Conservation (phyloP, 306 rosid species). For the Phaseolus lunatus region DNA sequence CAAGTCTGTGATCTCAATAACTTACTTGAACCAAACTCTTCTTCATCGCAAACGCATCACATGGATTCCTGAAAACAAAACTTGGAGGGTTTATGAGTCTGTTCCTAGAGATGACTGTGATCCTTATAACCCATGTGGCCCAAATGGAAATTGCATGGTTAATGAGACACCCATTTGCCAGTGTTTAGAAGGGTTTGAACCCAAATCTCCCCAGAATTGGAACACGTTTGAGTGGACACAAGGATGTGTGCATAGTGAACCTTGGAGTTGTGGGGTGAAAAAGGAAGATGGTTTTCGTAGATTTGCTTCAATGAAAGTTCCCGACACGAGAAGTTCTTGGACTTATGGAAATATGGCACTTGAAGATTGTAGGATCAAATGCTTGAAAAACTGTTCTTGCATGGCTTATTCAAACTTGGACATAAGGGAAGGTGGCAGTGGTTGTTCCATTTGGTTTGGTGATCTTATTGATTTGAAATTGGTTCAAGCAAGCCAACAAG, state of each 20-base stretch:
- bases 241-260: neutral
- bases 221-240: neutral
- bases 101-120: neutral
- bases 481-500: neutral
- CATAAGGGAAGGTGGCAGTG: neutral
- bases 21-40: neutral
- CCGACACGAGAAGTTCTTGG: neutral
- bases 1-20: neutral
- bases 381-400: neutral
- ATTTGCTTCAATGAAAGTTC: neutral
- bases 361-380: neutral
- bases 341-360: neutral
- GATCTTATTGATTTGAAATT: slow-evolving; percentile 3
- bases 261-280: neutral
- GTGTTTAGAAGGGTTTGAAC: neutral
- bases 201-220: neutral
- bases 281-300: neutral
- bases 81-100: neutral
- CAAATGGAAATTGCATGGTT: neutral
- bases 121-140: neutral
- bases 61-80: neutral
- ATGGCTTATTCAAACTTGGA: slow-evolving; percentile 15
- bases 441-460: slow-evolving; percentile 31
- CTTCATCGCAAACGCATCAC: neutral
- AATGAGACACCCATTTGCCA: neutral